Percentiles rank a stretch among this genome's conserved stretches.
Conservation (phyloP, 371 early-diverging fungal species). For the Rhizopus stolonifer region DNA sequence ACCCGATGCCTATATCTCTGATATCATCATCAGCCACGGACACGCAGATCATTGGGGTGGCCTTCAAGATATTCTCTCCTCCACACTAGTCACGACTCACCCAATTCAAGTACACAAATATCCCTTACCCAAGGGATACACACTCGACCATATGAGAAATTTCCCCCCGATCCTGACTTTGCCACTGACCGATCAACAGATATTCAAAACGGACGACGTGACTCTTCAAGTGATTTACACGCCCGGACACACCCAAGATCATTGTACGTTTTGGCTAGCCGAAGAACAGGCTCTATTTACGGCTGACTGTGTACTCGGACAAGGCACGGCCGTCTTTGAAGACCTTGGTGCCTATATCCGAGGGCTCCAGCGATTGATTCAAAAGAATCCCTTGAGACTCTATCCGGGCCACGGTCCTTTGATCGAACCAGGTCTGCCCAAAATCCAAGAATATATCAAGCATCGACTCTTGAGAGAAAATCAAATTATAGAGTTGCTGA, state of each 20-base stretch:
- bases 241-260: constrained; percentile 86
- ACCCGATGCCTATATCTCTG: constrained; percentile 57
- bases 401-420: constrained; percentile 85
- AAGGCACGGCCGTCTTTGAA: constrained; percentile 81
- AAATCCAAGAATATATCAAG: constrained; percentile 68
- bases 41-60: constrained; percentile 86
- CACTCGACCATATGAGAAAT: constrained; percentile 15
- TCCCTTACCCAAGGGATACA: constrained; percentile 22
- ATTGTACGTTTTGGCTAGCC: constrained; percentile 69
- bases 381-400: constrained; percentile 32
- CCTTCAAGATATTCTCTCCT: constrained; percentile 47
- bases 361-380: constrained; percentile 55
- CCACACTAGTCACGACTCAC: constrained; percentile 15
- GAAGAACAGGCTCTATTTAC: constrained; percentile 76
- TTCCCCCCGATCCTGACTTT: constrained; percentile 26
- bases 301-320: constrained; percentile 85
- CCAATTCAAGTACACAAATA: constrained; percentile 38
- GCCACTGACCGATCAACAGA: constrained; percentile 49
- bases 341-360: constrained; percentile 67
- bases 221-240: constrained; percentile 70
- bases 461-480: constrained; percentile 78
- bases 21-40: constrained; percentile 83
- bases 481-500: constrained; percentile 66
- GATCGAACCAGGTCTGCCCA: constrained; percentile 58
- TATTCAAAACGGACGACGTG: constrained; percentile 59